Conservation (phyloP, 495 filamentous ascomycete genomes). For the Hamigera avellanea region DNA sequence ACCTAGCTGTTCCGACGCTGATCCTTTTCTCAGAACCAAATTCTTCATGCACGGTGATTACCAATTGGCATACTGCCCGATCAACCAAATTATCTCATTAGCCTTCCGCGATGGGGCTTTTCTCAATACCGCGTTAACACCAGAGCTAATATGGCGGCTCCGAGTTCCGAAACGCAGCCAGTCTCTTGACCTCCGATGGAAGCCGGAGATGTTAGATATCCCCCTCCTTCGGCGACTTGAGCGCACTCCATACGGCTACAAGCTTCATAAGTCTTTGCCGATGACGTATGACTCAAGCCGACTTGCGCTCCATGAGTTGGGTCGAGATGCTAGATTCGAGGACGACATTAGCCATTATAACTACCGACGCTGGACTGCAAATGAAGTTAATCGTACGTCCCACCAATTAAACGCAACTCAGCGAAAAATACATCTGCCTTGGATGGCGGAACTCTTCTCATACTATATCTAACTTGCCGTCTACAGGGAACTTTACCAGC, state of each 20-base stretch:
- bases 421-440: too few relatives aligned
- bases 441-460: not conserved
- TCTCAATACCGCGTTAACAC: conserved; percentile 14
- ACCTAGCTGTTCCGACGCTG: conserved; percentile 2
- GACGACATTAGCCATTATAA: conserved; percentile 22
- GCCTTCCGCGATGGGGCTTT: conserved; percentile 18
- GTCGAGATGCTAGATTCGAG: conserved; percentile 15
- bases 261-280: conserved; percentile 12
- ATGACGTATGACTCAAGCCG: conserved; percentile 15
- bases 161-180: conserved; percentile 13
- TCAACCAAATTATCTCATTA: conserved; percentile 17
- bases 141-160: conserved; percentile 17
- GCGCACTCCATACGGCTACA: conserved; percentile 11
- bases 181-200: conserved; percentile 14
- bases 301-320: conserved; percentile 7
- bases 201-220: conserved; percentile 13
- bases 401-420: too few relatives aligned
- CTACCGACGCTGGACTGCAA: conserved; percentile 17
- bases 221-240: conserved; percentile 14
- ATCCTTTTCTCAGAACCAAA: conserved; percentile 14
- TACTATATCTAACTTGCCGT: not conserved
- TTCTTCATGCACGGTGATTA: conserved; percentile 23
- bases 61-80: conserved; percentile 19
- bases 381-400: conserved; percentile 19
- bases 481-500: conserved; percentile 14